Percentiles rank a stretch among this genome's conserved stretches.
Evolutionary conservation across 306 rosid species (phyloP).

Genomic region (Cicer arietinum): DNA sequence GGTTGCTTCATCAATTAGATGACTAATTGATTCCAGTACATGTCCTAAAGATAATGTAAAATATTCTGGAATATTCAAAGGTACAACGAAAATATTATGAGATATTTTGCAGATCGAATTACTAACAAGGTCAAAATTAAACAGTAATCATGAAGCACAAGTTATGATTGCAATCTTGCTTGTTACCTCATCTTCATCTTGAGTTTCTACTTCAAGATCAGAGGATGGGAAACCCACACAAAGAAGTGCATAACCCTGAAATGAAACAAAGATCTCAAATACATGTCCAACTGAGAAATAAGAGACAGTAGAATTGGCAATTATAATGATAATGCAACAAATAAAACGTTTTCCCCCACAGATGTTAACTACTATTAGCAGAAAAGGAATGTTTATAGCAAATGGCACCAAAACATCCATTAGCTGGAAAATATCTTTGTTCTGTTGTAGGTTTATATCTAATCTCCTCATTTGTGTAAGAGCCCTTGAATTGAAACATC

Average conservation of each 20-base stretch:
- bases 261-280: constrained; percentile 24
- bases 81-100: neutral
- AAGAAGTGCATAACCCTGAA: constrained; percentile 99
- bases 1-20: neutral
- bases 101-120: neutral
- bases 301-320: constrained; percentile 15
- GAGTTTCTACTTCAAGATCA: constrained; percentile 96
- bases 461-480: constrained; percentile 13
- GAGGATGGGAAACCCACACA: constrained; percentile 94
- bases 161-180: constrained; percentile 11
- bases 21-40: constrained; percentile 15
- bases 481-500: constrained; percentile 24
- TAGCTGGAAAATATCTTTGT: constrained; percentile 15
- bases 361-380: constrained; percentile 17
- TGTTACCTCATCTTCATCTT: constrained; percentile 98
- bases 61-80: neutral
- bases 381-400: constrained; percentile 21
- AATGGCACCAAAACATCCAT: constrained; percentile 26
- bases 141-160: constrained; percentile 33
- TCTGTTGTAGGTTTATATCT: constrained; percentile 22
- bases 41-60: neutral
- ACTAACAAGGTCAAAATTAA: neutral
- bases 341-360: constrained; percentile 10
- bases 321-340: neutral
- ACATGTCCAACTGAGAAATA: constrained; percentile 29